Evolutionary conservation across 495 filamentous ascomycete genomes (phyloP).

Genomic region (Sporormia fimetaria): DNA sequence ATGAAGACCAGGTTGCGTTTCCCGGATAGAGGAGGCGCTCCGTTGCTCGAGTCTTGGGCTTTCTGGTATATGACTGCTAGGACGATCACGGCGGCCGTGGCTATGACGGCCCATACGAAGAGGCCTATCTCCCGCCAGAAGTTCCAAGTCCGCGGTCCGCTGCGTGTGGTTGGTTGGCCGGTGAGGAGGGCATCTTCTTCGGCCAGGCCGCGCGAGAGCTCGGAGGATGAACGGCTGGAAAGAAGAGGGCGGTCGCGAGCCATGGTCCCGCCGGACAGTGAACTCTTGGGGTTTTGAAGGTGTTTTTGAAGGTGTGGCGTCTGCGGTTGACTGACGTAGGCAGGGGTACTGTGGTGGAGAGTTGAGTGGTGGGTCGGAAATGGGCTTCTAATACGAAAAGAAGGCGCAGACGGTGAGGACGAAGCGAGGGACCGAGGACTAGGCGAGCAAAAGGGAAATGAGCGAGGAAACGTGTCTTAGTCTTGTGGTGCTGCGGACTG

Average conservation of each 20-base stretch:
- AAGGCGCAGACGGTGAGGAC: no score
- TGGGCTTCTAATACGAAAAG: no score
- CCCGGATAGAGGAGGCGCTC: conserved; percentile 44
- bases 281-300: no score
- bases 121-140: conserved; percentile 61
- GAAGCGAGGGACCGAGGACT: no score
- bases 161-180: conserved; percentile 38
- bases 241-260: conserved; percentile 34
- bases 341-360: no score
- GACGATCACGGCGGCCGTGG: conserved; percentile 65
- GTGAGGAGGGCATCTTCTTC: conserved; percentile 59
- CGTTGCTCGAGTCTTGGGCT: conserved; percentile 36
- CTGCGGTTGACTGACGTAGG: no score
- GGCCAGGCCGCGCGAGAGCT: conserved; percentile 29
- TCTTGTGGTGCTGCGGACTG: no score
- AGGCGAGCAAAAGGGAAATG: no score
- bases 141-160: conserved; percentile 33
- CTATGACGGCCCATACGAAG: conserved; percentile 81
- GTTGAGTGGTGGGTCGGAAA: no score
- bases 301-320: no score
- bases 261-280: no score
- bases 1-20: conserved; percentile 96
- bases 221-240: conserved; percentile 32
- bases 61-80: conserved; percentile 66
- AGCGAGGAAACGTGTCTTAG: no score